Evolutionary conservation across 768 basidiomycete genomes (phyloP).

Genomic region (Dacryopinax primogenitus): DNA sequence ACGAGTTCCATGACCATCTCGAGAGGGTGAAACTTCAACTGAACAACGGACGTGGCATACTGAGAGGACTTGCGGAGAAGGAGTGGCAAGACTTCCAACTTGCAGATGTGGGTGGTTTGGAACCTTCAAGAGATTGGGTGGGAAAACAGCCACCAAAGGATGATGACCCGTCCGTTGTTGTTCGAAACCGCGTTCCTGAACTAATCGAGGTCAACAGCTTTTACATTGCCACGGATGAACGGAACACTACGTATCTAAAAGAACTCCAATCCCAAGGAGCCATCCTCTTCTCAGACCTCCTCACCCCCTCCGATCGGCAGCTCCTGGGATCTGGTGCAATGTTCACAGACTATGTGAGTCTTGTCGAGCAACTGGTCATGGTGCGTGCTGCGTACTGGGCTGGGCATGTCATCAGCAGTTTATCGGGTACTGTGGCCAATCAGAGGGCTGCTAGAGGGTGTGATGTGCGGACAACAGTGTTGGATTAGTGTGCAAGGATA

Average conservation of each 20-base stretch:
- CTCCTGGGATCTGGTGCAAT: conserved; percentile 18
- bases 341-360: conserved; percentile 20
- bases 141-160: conserved; percentile 12
- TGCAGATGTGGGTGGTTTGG: conserved; percentile 19
- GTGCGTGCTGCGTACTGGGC: conserved; percentile 30
- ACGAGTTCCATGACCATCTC: conserved; percentile 27
- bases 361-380: conserved; percentile 23
- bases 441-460: conserved; percentile 30
- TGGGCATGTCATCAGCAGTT: conserved; percentile 30
- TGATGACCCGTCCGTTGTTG: conserved; percentile 14
- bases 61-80: not conserved
- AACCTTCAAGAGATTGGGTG: conserved; percentile 10
- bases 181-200: not conserved
- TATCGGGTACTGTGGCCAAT: conserved; percentile 31
- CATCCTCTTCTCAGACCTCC: conserved; percentile 32
- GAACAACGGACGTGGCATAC: conserved; percentile 21
- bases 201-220: not conserved
- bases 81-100: conserved; percentile 23
- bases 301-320: conserved; percentile 31
- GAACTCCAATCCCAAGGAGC: conserved; percentile 30
- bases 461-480: conserved; percentile 27
- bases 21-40: conserved; percentile 25
- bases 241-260: conserved; percentile 25
- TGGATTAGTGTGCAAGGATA: conserved; percentile 22
- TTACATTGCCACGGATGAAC: conserved; percentile 32